Evolutionary conservation across 495 filamentous ascomycete genomes (phyloP).

Genomic region (Penicillium antarcticum): DNA sequence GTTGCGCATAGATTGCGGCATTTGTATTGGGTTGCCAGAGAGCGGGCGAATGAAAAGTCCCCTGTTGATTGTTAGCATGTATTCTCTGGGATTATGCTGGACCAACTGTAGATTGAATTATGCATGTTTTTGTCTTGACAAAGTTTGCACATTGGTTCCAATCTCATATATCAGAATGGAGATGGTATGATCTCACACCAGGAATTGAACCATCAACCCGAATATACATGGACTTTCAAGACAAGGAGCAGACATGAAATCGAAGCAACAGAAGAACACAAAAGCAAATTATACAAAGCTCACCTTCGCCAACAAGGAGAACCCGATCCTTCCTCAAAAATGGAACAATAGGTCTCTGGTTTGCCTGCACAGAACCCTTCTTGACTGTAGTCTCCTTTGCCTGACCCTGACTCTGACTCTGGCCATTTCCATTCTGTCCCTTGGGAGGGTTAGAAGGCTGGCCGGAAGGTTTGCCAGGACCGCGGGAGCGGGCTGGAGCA

Average conservation of each 20-base stretch:
- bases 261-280: no score
- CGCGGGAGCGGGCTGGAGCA: background rate
- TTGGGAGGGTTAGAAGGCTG: background rate
- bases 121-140: no score
- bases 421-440: conserved; percentile 1
- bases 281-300: conserved; percentile 14
- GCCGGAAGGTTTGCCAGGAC: background rate
- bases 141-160: background rate
- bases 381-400: conserved; percentile 7
- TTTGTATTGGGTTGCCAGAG: conserved; percentile 66
- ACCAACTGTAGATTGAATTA: background rate
- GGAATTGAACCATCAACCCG: background rate
- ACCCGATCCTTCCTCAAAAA: conserved; percentile 68
- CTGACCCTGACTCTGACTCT: background rate
- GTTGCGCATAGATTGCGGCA: conserved; percentile 65
- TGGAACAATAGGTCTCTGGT: conserved; percentile 63
- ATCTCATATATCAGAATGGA: background rate
- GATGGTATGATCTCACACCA: background rate
- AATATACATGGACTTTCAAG: background rate
- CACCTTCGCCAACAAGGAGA: conserved; percentile 83
- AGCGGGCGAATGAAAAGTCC: conserved; percentile 86
- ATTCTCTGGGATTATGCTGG: background rate
- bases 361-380: conserved; percentile 14
- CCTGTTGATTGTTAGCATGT: conserved; percentile 33
- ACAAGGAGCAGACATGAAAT: background rate